These are phyloP conservation scores for Fermentozyma sake DNA, from an alignment of 1,139 yeast species.

Conservation along the genomic window DNA sequence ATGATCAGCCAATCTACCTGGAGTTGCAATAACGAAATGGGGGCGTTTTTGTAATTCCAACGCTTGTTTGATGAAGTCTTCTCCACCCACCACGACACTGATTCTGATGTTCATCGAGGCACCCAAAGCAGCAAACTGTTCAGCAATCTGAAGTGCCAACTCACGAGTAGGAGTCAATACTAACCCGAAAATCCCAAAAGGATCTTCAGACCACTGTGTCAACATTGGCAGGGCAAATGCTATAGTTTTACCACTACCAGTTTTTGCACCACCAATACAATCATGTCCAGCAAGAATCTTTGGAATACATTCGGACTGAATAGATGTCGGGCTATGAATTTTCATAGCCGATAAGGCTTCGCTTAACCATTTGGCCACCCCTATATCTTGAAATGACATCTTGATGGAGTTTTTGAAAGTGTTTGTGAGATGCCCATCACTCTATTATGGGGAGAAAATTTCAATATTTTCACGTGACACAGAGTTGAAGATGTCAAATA, in stretches of 20 bases:
- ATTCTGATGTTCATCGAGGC: constrained; percentile 81
- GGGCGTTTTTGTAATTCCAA: constrained; percentile 77
- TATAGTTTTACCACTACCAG: constrained; percentile 97
- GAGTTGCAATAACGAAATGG: constrained; percentile 94
- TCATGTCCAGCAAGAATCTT: constrained; percentile 76
- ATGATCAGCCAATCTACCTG: constrained; percentile 95
- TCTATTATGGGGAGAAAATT: constrained; percentile 1
- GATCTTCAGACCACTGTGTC: constrained; percentile 91
- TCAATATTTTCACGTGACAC: constrained; percentile 1
- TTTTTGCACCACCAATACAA: constrained; percentile 97
- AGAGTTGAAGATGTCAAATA: neutral
- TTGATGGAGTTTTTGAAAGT: constrained; percentile 2
- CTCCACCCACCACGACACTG: constrained; percentile 88
- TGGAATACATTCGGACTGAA: constrained; percentile 88
- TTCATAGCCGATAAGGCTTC: constrained; percentile 82
- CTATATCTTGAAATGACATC: constrained; percentile 57
- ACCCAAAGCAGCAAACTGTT: constrained; percentile 91
- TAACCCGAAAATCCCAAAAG: constrained; percentile 86
- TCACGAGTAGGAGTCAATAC: constrained; percentile 94
- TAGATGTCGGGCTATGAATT: constrained; percentile 76
- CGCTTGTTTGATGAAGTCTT: constrained; percentile 84
- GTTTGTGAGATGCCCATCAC: constrained; percentile 3
- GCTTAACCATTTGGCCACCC: constrained; percentile 80
- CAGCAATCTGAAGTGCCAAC: constrained; percentile 93
- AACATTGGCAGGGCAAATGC: constrained; percentile 98